Base-by-base conservation (phyloP, 345 rosid species). In the Physaria fendleri region DNA sequence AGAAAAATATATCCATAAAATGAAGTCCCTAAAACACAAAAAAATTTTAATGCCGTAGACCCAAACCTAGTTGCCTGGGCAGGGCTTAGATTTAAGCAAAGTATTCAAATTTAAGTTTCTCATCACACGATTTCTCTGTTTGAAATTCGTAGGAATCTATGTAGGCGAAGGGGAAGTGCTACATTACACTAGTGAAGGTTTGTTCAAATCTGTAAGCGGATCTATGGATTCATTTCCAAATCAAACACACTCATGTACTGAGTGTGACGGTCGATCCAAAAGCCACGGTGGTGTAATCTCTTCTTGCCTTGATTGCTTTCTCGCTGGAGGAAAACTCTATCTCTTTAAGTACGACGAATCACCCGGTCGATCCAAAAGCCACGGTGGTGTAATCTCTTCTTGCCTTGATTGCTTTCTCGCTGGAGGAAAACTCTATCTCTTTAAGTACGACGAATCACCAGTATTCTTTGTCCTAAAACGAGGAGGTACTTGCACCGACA, bases 251-350 rank as follows among this genome's bases (percentile, higher is more conserved):
- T 85, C 78, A 27, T 89, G 97, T 67, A 79, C 66, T 32, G 54
- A 34, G 0, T 89, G 97, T 27, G 82, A 84, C 28, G 68, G 78
- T 44, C 78, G 77, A 51, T 60, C 82, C n/a, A n/a, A n/a, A 5
- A 74, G 57, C 15, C 68, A 55, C 4, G 54, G 61, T 4, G 89
- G 95, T 7, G 91, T 89, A 37, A 66, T 85, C 40, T 62, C 62
- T 15, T 85, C 95, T 40, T 89, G 95, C 56, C 53, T 89, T 4
- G 83, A 85, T 23, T 89, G 97, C 25, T 89, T 89, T 60, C 87
- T 89, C 37, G 38, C 59, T 0, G 85, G 75, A 38, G 89, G 91
- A 6, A 56, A 85, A 18, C 79, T 84, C 30, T 79, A 77, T 68
- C 73, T 68, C 53, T 89, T 85, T 39, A 82, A 77, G 12, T 89